Evolutionary conservation across 371 early-diverging fungal genomes (phyloP), one percentile per base, ranked within the genome.

Genomic region (Catenaria anguillulae): DNA sequence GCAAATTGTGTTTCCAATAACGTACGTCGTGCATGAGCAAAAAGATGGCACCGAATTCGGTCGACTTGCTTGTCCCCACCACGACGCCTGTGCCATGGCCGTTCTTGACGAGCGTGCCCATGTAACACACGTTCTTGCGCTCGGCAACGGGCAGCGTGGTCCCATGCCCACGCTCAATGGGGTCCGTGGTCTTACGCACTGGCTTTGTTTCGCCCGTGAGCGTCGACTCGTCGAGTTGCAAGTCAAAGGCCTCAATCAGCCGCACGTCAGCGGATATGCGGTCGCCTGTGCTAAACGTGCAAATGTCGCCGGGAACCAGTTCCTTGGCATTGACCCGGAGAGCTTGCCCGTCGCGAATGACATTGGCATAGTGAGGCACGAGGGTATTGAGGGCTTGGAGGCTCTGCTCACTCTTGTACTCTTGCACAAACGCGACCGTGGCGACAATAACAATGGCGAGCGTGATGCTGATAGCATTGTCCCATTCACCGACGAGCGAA

Each of bases 391-490:
- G 73, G 8, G 89, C 90, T 63, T 90, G 86, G 26, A 92, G 67
- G 19, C 87, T 85, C 68, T 90, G 82, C 67, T 90, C 90, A 6
- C 89, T 88, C 43, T 84, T 77, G 68, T 89, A 90, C 69, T 92
- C 93, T 69, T 92, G 93, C 13, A 89, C 83, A 71, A 92, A 90
- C 1, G 89, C 90, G 64, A 92, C 90, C 87, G 69, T 86, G 3
- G 88, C 84, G 42, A 90, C 90, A 76, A 90, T 89, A 13, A 87
- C 63, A 64, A 89, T 89, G 29, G 90, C 89, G 80, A 93, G 71
- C 0, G 92, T 84, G 58, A 97, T 94, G 68, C 89, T 89, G 66
- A 94, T 77, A 24, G 96, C 97, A 68, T 97, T 94, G 66, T 92
- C 92, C 65, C 80, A 73, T 68, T 95, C 88, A 15, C 92, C 92